Percentiles rank a stretch among this genome's conserved stretches.
These are phyloP conservation scores for Acacia acuminata DNA, from an alignment of 306 rosid species.

Conservation along the genomic window DNA sequence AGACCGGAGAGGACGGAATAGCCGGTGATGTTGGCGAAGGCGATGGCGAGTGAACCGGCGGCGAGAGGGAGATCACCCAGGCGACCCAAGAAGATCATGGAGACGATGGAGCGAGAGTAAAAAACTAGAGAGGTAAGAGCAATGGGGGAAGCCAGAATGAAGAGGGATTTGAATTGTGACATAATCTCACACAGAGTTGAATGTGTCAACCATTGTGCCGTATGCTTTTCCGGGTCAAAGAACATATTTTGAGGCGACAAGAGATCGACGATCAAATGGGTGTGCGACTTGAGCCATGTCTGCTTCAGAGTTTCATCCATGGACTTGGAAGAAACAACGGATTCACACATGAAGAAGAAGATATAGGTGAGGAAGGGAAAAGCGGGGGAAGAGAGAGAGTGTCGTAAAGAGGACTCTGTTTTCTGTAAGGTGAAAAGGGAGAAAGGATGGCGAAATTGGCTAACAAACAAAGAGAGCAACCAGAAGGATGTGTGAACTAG, in stretches of 20 bases:
- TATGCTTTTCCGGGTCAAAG: conserved; percentile 22
- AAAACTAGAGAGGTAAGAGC: conserved; percentile 69
- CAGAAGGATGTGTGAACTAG: not conserved
- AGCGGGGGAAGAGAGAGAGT: conserved; percentile 7
- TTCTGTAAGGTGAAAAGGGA: not conserved
- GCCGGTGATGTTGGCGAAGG: conserved; percentile 92
- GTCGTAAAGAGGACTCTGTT: conserved; percentile 49
- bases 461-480: not conserved
- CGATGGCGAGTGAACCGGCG: conserved; percentile 77
- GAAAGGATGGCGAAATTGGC: not conserved
- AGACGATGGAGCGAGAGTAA: conserved; percentile 78
- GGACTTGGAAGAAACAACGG: not conserved
- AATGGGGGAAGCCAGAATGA: conserved; percentile 62
- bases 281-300: not conserved
- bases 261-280: conserved; percentile 25
- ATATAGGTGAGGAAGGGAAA: not conserved
- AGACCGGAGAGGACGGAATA: conserved; percentile 84
- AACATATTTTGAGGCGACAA: conserved; percentile 16
- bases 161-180: conserved; percentile 54
- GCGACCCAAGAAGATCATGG: conserved; percentile 84
- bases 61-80: conserved; percentile 75
- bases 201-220: not conserved
- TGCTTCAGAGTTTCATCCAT: not conserved
- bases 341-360: not conserved
- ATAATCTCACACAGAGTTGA: conserved; percentile 28